Evolutionary conservation across 2,329 filamentous ascomycete species (phyloP).

Genomic region (Acrodontium crateriforme): DNA sequence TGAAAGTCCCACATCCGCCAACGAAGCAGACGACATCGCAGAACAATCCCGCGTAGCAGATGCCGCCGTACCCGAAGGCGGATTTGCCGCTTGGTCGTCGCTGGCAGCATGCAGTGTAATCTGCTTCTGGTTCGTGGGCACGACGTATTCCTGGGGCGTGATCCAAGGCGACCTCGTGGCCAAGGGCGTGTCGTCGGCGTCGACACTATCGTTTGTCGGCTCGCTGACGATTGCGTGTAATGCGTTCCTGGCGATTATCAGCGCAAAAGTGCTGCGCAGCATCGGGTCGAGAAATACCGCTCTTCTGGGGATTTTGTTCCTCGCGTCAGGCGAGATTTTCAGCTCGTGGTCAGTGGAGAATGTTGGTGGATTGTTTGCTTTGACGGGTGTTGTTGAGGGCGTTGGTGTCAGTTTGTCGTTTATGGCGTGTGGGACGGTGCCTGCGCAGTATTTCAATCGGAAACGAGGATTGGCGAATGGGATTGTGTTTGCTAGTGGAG

Average conservation of each 20-base stretch:
- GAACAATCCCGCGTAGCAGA: no score
- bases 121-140: constrained; percentile 32
- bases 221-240: constrained; percentile 38
- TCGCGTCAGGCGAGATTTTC: constrained; percentile 37
- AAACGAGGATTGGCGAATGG: constrained; percentile 34
- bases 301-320: constrained; percentile 36
- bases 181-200: constrained; percentile 33
- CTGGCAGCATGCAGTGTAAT: constrained; percentile 5
- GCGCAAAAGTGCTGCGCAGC: constrained; percentile 36
- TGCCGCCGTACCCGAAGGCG: constrained; percentile 2
- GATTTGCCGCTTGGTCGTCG: constrained; percentile 2
- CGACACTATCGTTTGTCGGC: constrained; percentile 46
- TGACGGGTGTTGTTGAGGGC: constrained; percentile 34
- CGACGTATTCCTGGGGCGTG: constrained; percentile 46
- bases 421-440: constrained; percentile 20
- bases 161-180: constrained; percentile 44
- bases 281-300: constrained; percentile 36
- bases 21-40: no score
- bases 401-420: constrained; percentile 25
- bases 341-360: constrained; percentile 34
- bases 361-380: constrained; percentile 35
- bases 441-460: constrained; percentile 34
- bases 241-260: constrained; percentile 38
- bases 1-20: no score
- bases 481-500: constrained; percentile 35